Evolutionary conservation across 495 filamentous ascomycete species (phyloP).

Genomic region (Neurospora pannonica): DNA sequence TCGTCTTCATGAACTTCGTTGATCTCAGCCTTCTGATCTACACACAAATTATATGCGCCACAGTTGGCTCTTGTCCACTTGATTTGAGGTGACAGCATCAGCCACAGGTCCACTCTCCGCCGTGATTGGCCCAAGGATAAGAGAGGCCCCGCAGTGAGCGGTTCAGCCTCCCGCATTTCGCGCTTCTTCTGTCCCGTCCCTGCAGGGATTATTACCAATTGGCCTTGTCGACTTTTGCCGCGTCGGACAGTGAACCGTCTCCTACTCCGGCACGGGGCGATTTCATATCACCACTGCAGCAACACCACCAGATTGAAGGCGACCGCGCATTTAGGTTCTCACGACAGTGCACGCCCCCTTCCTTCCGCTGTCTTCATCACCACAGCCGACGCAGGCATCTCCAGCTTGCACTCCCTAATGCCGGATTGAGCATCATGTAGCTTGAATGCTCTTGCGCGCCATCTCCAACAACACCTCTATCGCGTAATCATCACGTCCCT

Average conservation of each 20-base stretch:
- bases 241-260: not conserved
- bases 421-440: not conserved
- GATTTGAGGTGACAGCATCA: not conserved
- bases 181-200: not conserved
- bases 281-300: not conserved
- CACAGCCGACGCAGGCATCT: not conserved
- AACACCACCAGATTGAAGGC: not conserved
- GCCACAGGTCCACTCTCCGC: not conserved
- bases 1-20: not conserved
- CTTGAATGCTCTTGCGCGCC: not conserved
- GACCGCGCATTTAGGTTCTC: not conserved
- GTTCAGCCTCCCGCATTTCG: not conserved
- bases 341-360: not conserved
- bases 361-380: not conserved
- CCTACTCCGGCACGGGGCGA: not conserved
- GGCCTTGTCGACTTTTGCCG: conserved; percentile 1
- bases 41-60: not conserved
- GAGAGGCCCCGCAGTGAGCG: not conserved
- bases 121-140: not conserved
- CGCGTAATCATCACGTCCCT: not conserved
- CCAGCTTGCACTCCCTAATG: not conserved
- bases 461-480: not conserved
- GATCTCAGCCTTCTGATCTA: not conserved
- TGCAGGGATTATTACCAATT: not conserved
- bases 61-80: not conserved